Conservation (phyloP, 257 asterid genomes). For the Penstemon eatonii region DNA sequence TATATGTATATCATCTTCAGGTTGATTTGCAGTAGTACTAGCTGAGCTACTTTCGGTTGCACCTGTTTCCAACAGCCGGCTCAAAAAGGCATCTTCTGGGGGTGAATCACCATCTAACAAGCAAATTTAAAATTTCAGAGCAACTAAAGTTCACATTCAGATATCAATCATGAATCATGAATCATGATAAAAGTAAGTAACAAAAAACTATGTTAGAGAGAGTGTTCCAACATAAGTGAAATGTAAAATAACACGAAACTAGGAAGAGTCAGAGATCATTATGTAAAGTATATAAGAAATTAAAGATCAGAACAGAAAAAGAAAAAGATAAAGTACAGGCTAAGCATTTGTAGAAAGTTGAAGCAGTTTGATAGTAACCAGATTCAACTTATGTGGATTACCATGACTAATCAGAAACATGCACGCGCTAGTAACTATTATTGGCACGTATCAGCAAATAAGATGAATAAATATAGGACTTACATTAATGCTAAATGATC, state of each 20-base stretch:
- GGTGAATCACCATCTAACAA: slow-evolving; percentile 56
- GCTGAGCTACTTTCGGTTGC: slow-evolving; percentile 76
- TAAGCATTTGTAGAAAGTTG: no score
- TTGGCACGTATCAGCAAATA: neutral
- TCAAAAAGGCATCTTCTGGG: slow-evolving; percentile 56
- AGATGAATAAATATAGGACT: neutral
- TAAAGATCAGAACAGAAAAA: no score
- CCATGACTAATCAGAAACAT: slow-evolving; percentile 6
- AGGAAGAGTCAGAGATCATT: no score
- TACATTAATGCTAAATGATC: neutral
- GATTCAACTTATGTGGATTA: neutral
- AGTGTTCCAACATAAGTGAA: neutral
- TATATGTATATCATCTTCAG: slow-evolving; percentile 42
- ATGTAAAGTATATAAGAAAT: no score
- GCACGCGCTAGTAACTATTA: neutral
- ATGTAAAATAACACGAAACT: no score
- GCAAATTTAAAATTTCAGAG: slow-evolving; percentile 20
- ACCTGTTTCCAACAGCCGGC: slow-evolving; percentile 73
- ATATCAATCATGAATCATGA: neutral
- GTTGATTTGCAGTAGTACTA: slow-evolving; percentile 31
- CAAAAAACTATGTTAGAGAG: neutral
- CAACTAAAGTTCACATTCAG: slow-evolving; percentile 7
- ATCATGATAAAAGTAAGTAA: neutral
- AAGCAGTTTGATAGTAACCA: no score
- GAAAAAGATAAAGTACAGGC: no score